Conservation (phyloP, 2,329 filamentous ascomycete genomes). For the Verticillium tricorpus region DNA sequence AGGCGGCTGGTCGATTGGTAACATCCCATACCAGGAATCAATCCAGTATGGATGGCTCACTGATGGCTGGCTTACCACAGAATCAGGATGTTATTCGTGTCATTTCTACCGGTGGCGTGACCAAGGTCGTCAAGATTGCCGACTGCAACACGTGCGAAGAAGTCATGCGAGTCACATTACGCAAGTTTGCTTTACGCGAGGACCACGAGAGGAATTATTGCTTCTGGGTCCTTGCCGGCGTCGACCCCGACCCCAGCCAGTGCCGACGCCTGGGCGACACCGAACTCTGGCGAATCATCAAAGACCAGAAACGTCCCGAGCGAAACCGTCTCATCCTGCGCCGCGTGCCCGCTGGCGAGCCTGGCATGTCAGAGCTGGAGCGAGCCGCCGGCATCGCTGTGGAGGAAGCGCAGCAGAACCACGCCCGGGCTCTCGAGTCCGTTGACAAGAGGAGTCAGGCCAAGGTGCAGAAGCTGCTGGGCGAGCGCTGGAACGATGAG, state of each 20-base stretch:
- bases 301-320: slow-evolving; percentile 78
- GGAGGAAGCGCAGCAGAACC: slow-evolving; percentile 76
- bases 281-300: slow-evolving; percentile 87
- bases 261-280: slow-evolving; percentile 80
- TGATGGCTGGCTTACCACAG: slow-evolving; percentile 79
- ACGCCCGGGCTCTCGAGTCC: slow-evolving; percentile 57
- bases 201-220: slow-evolving; percentile 93
- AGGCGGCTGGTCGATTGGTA: slow-evolving; percentile 54
- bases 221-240: slow-evolving; percentile 87
- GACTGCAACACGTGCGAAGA: slow-evolving; percentile 90
- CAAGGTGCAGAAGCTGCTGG: slow-evolving; percentile 85
- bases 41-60: slow-evolving; percentile 78
- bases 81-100: slow-evolving; percentile 89
- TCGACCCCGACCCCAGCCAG: slow-evolving; percentile 75
- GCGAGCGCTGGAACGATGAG: slow-evolving; percentile 77
- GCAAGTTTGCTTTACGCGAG: slow-evolving; percentile 83
- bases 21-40: slow-evolving; percentile 63
- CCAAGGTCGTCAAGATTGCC: slow-evolving; percentile 89
- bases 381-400: slow-evolving; percentile 84
- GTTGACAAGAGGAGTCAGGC: slow-evolving; percentile 74
- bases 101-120: slow-evolving; percentile 86
- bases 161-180: slow-evolving; percentile 82
- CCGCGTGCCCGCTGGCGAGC: slow-evolving; percentile 88
- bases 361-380: slow-evolving; percentile 79
- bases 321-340: slow-evolving; percentile 85